Evolutionary conservation across 2,329 filamentous ascomycete species (phyloP).

Genomic region (Penicillium griseofulvum): DNA sequence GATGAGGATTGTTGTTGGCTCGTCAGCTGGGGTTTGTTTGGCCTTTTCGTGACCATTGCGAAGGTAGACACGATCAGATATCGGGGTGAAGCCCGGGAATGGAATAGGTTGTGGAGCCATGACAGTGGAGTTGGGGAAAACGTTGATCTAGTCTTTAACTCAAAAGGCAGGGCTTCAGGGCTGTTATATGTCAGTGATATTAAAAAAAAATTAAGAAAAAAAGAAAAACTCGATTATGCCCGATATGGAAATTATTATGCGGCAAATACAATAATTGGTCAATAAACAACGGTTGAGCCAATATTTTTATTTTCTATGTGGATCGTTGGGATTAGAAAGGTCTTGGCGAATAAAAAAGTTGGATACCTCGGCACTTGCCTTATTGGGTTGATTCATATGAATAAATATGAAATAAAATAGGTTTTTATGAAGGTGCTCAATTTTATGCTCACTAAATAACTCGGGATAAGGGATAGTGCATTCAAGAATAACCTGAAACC

Average conservation of each 20-base stretch:
- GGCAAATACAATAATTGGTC: neutral
- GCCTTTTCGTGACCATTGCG: constrained; percentile 28
- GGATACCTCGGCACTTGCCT: constrained; percentile 1
- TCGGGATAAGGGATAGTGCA: too few relatives aligned
- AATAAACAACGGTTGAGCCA: constrained; percentile 7
- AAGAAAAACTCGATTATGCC: neutral
- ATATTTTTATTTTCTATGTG: neutral
- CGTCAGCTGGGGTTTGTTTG: constrained; percentile 28
- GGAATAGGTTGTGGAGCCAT: constrained; percentile 20
- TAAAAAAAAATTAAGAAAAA: neutral
- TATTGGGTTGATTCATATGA: neutral
- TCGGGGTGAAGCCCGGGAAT: constrained; percentile 48
- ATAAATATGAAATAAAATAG: neutral
- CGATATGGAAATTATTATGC: neutral
- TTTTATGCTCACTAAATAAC: too few relatives aligned
- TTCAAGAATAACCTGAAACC: too few relatives aligned
- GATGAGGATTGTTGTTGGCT: constrained; percentile 41
- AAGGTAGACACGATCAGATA: constrained; percentile 51
- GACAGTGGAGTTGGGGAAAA: neutral
- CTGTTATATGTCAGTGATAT: neutral
- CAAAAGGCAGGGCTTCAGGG: neutral
- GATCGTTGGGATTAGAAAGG: neutral
- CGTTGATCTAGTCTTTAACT: neutral
- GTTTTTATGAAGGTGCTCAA: too few relatives aligned
- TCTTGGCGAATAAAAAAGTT: neutral